Base-by-base conservation (phyloP, 495 filamentous ascomycete genomes). In the Tuber borchii region DNA sequence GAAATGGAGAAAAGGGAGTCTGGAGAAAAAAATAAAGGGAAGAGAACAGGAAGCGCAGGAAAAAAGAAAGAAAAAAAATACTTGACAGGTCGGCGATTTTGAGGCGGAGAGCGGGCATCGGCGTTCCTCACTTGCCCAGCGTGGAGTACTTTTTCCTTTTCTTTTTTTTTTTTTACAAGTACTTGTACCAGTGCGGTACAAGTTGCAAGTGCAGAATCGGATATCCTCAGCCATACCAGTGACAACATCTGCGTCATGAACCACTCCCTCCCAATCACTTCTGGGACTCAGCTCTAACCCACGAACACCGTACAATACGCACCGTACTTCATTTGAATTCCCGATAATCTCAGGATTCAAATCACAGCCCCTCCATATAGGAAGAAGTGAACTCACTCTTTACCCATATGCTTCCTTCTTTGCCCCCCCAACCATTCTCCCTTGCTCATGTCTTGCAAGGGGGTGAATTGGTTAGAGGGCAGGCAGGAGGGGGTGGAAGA, bases 41-140 rank as follows among this genome's bases (percentile, higher is more conserved):
- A 17, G 12, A 31, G 56, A 16, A 61, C 16, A 31, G 26, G 56
- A 34, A 7, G 12, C 26, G 26, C 14, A 16, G 56, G 2, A 34
- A 34, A 17, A 17, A 31, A 14, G n/a, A 14, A 31, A 61, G n/a
- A 26, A 26, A 61, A 31, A 16, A 65, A 65, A 65, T 1, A 26
- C 56, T 65, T 65, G 56, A 65, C 56, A 65, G 26, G 56, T 8
- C 17, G 56, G 76, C 74, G 31, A 51, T 71, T 61, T 78, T 73
- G 70, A 75, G 70, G 76, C 72, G 72, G 68, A 77, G 73, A 31
- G 46, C 69, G 73, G 78, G 78, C 77, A 68, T 73, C 56, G 20
- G 51, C 48, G 61, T 73, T 79, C 78, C 78, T 79, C 78, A 78
- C 78, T 71, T 79, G 56, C 72, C 42, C 74, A 74, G 72, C 42